A percentile compares a stretch with the other conserved stretches of the same genome.
Evolutionary conservation across 2,329 filamentous ascomycete genomes (phyloP).

Genomic region (Ophiostoma tasmaniense): DNA sequence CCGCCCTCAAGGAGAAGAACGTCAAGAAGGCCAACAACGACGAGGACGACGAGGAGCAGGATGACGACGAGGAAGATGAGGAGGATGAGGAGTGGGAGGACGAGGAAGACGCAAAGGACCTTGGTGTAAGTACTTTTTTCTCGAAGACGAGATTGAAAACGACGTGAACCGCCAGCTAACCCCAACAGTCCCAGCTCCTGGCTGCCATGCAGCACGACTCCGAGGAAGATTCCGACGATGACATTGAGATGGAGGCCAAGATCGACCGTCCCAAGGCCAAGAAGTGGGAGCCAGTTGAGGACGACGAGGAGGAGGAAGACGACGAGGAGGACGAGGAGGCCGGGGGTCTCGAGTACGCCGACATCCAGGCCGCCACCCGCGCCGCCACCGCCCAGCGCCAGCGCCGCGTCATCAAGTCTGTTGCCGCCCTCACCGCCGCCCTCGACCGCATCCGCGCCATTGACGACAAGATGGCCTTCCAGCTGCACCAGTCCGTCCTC

Average conservation of each 20-base stretch:
- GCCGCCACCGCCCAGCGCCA: conserved; percentile 85
- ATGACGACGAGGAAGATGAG: conserved; percentile 33
- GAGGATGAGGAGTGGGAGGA: conserved; percentile 28
- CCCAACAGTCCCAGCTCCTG: conserved; percentile 38
- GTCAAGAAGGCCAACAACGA: conserved; percentile 29
- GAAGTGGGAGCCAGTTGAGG: conserved; percentile 27
- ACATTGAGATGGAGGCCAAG: conserved; percentile 69
- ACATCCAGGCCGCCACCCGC: conserved; percentile 75
- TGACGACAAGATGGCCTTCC: conserved; percentile 54
- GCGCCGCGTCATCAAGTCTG: conserved; percentile 44
- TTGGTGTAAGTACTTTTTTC: neutral
- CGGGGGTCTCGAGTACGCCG: conserved; percentile 56
- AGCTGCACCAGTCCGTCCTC: conserved; percentile 69
- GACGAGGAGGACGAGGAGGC: conserved; percentile 41
- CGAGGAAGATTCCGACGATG: conserved; percentile 53
- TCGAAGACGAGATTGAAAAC: no score
- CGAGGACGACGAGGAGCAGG: conserved; percentile 24
- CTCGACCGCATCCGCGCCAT: conserved; percentile 67
- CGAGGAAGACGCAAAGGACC: conserved; percentile 20
- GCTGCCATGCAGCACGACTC: conserved; percentile 54
- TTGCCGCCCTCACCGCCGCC: conserved; percentile 66
- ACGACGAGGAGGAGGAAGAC: conserved; percentile 22
- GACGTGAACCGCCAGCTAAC: neutral
- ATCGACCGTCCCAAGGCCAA: conserved; percentile 38
- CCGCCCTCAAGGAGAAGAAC: conserved; percentile 29